Base-by-base conservation (phyloP, 1,284 basidiomycete species). In the Apiotrichum brassicae region DNA sequence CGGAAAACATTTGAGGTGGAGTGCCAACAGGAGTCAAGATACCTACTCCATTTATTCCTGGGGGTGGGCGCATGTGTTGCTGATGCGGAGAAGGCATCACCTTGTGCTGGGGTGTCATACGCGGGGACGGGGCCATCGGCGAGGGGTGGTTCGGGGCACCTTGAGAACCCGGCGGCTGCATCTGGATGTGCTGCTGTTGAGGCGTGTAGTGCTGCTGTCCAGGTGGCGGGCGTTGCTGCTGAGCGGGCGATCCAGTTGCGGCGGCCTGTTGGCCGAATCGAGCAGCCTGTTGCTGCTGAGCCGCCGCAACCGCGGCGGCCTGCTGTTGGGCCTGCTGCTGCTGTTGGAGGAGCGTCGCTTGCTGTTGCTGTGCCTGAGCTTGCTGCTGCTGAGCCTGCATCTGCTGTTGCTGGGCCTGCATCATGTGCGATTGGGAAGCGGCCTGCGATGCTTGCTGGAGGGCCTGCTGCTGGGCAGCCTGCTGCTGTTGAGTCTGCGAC, bases 51-150 rank as follows among this genome's bases (percentile, higher is more conserved):
- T 60, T 63, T 32, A 60, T 57, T 6, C 41, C 43, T 16, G 48
- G 36, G 11, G 63, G 64, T 1, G 63, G 65, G 16, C 66, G 51
- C 59, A 65, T 64, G 35, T 60, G 58, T 46, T 65, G 63, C 44
- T 59, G 58, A 44, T 67, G 59, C 7, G 65, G 65, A 8, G 63
- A 65, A 11, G 61, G 63, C 62, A 67, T 65, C 19, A 61, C 53
- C 18, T 36, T 46, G 22, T 57, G 57, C 40, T 61, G 58, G 4
- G 55, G 50, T 22, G 54, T 49, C 59, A 64, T 62, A 25, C 61
- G 62, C 12, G 60, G 64, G 3, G 64, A 66, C 2, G 62, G 62
- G 12, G 53, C 55, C 20, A 62, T 48, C 19, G 64, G 64, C 7
- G 64, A 64, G 5, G 49, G 47, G 28, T 58, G 52, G 49, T 59